phyloP scores from a whole-genome alignment of 371 early-diverging fungal genomes.

The Sporodiniella umbellata region DNA sequence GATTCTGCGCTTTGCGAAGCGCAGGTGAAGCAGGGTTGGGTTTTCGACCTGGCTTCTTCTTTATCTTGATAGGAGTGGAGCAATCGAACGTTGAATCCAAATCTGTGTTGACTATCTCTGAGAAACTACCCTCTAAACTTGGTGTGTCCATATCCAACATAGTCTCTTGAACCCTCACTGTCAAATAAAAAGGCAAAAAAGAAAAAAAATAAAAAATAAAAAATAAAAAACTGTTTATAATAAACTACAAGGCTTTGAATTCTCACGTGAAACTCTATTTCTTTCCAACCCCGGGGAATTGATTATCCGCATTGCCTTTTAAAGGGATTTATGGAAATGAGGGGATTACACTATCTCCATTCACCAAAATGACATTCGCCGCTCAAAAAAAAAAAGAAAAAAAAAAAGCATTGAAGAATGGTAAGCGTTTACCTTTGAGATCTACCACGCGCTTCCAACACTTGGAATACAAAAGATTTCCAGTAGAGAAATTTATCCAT shows the following conservation, averaged over 20 bases:
- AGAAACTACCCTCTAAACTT: neutral
- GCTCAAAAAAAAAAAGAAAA: too few species aligned
- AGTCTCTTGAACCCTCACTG: neutral
- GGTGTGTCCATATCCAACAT: neutral
- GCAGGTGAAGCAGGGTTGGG: constrained; percentile 66
- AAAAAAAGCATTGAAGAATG: too few species aligned
- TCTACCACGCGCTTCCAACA: too few species aligned
- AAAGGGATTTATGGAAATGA: too few species aligned
- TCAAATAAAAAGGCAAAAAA: neutral
- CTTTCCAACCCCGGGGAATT: too few species aligned
- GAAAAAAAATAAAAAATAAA: neutral
- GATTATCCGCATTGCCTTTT: too few species aligned
- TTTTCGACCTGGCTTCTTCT: constrained; percentile 68
- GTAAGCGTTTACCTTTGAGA: too few species aligned
- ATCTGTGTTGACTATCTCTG: neutral
- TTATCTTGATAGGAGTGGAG: constrained; percentile 11
- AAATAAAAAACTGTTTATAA: neutral
- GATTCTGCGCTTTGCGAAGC: constrained; percentile 74
- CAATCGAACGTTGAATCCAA: neutral
- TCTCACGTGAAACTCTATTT: neutral
- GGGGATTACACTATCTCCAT: too few species aligned
- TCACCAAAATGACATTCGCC: too few species aligned
- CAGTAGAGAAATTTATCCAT: too few species aligned
- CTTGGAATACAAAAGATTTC: too few species aligned
- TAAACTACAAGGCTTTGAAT: neutral